Percentiles rank a stretch among this genome's conserved stretches.
phyloP scores from a whole-genome alignment of 495 filamentous ascomycete genomes.

The Ramalina intermedia region DNA sequence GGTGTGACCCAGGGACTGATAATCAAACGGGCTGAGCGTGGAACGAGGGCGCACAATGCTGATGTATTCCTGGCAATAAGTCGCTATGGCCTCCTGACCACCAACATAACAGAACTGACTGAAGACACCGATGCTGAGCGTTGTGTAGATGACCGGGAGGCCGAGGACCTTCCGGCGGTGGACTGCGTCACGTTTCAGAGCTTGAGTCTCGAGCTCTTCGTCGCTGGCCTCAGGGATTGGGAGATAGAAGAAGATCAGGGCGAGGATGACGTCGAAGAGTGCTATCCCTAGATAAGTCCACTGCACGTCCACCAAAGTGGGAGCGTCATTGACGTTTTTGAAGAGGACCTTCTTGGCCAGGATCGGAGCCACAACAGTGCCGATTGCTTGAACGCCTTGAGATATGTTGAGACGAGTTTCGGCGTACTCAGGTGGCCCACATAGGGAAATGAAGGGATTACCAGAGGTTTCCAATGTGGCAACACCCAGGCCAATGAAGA shows the following conservation, averaged over 20 bases:
- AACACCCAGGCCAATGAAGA: conserved; percentile 51
- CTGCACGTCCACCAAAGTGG: conserved; percentile 49
- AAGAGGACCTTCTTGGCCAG: conserved; percentile 50
- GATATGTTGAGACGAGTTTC: conserved; percentile 53
- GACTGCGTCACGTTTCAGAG: conserved; percentile 35
- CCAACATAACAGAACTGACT: conserved; percentile 54
- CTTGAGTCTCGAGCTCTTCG: conserved; percentile 42
- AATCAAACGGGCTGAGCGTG: conserved; percentile 24
- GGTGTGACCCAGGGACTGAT: conserved; percentile 39
- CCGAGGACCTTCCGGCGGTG: conserved; percentile 31
- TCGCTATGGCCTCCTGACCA: conserved; percentile 45
- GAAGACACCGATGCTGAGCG: conserved; percentile 39
- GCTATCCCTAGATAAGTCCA: conserved; percentile 60
- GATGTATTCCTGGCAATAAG: conserved; percentile 31
- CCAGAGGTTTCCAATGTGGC: conserved; percentile 49
- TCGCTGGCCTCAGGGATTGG: conserved; percentile 55
- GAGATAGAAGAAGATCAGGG: conserved; percentile 49
- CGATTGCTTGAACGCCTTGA: conserved; percentile 54
- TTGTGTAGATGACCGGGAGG: conserved; percentile 38
- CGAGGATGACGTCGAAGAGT: conserved; percentile 48
- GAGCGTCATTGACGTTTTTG: conserved; percentile 31
- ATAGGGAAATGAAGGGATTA: conserved; percentile 55
- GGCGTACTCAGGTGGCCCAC: conserved; percentile 49
- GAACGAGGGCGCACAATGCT: conserved; percentile 17
- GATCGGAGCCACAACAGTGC: conserved; percentile 45